Conservation (phyloP, 148 eudicot species). For the Limonium bicolor region DNA sequence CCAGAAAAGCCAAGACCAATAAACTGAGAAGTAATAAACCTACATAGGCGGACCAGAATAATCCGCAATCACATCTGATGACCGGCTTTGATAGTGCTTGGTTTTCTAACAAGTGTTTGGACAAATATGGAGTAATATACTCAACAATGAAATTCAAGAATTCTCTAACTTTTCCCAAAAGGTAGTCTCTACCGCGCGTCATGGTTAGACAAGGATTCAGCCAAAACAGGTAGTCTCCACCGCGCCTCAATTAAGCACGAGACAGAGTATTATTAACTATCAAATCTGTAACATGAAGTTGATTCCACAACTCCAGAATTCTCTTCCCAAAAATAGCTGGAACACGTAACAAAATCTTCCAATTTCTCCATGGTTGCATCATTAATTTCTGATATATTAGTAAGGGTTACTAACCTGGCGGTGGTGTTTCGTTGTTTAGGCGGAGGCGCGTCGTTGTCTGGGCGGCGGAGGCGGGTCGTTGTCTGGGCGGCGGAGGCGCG, state of each 20-base stretch:
- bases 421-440: no score
- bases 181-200: conserved; percentile 16
- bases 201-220: conserved; percentile 22
- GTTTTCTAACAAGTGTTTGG: conserved; percentile 31
- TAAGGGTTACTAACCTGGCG: no score
- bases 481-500: no score
- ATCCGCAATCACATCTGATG: conserved; percentile 43
- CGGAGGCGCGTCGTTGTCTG: no score
- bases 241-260: conserved; percentile 35
- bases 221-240: conserved; percentile 29
- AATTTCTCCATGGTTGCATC: conserved; percentile 5
- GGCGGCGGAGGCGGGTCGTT: no score
- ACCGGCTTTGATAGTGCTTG: conserved; percentile 20
- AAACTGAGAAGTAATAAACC: conserved; percentile 30
- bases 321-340: conserved; percentile 1
- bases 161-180: conserved; percentile 13
- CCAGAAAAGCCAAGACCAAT: conserved; percentile 39
- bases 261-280: conserved; percentile 22
- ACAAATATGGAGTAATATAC: conserved; percentile 11
- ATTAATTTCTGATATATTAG: no score
- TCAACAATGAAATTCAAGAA: conserved; percentile 12
- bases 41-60: conserved; percentile 56
- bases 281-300: conserved; percentile 5
- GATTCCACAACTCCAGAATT: conserved; percentile 7
- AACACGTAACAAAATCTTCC: conserved; percentile 10